Evolutionary conservation across 73 alveolate species (phyloP), one percentile per base, ranked within the genome.

Genomic region (Paraurostyla sp.): DNA sequence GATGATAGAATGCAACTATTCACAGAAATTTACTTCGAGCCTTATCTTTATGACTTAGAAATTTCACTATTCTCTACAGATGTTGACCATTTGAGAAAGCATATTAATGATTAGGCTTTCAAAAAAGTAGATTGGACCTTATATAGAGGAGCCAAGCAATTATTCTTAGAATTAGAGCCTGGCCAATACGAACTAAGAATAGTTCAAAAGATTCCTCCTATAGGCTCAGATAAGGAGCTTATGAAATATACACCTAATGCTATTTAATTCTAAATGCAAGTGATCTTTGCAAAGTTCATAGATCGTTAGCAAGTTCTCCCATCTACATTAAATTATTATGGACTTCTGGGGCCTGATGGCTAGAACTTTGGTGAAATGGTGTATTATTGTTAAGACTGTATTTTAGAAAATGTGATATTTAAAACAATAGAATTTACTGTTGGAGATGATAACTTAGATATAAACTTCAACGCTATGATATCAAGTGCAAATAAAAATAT

Each of bases 271-370:
- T 49, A 75, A 46, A 6, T 43, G 50, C 20, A 16, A 9, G 4
- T 75, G 43, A 49, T 75, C 2, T 22, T 7, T 46, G 76, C 18
- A 2, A 4, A 46, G n/a, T 4, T 23, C 7, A 46, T 75, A 15
- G 73, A 75, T 13, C 7, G 75, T 7, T n/a, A 75, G 32, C 35
- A 75, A 49, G 48, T 75, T 6, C 51, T 75, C 15, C 87, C 87
- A 46, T 48, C 69, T 11, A 36, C 65, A 23, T 48, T 75, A 35
- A 75, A 75, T 75, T 75, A 75, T 33, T 38, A 25, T 49, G 87
- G 87, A 16, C 29, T 75, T 9, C 18, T 75, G 4, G 87, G 87
- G 6, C 87, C 87, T 22, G 9, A 75, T 46, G 87, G 87, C 6
- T 20, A 15, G 9, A 48, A 43, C 51, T 75, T 46, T 49, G 87